phyloP scores from a whole-genome alignment of 306 rosid species.

The Canavalia ensiformis region DNA sequence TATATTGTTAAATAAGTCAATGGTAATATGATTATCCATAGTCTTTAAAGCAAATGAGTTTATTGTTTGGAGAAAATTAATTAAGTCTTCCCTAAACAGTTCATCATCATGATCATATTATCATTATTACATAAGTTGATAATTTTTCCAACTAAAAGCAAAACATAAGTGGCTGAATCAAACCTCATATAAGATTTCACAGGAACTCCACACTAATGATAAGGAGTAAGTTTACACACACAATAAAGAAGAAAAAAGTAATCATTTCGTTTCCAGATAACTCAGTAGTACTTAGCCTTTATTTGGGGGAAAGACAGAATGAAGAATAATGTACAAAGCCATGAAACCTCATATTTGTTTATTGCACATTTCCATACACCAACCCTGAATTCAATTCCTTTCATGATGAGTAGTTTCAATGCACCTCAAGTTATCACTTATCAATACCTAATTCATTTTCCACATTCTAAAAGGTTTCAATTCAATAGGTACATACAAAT shows the following conservation, averaged over 20 bases:
- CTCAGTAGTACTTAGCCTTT: neutral
- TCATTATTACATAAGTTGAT: neutral
- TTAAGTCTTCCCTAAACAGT: constrained; percentile 11
- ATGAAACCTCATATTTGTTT: constrained; percentile 11
- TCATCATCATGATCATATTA: neutral
- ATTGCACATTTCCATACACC: constrained; percentile 34
- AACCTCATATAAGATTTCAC: constrained; percentile 22
- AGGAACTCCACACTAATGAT: constrained; percentile 8
- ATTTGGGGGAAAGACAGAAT: neutral
- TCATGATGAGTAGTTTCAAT: neutral
- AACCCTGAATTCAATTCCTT: neutral
- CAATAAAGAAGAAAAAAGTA: neutral
- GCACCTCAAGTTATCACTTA: neutral
- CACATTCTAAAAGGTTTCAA: constrained; percentile 24
- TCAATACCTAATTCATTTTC: constrained; percentile 3
- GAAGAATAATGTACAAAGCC: neutral
- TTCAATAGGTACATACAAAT: constrained; percentile 16
- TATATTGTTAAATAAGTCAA: neutral
- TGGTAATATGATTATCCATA: neutral
- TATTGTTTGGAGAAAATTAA: neutral
- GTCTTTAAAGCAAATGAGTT: neutral
- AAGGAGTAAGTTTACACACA: constrained; percentile 3
- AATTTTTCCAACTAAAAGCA: neutral
- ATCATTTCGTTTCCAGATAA: constrained; percentile 6
- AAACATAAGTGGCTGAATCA: constrained; percentile 6